Evolutionary conservation across 306 rosid species (phyloP), one percentile per base, ranked within the genome.

Genomic region (Vachellia pachyceras): DNA sequence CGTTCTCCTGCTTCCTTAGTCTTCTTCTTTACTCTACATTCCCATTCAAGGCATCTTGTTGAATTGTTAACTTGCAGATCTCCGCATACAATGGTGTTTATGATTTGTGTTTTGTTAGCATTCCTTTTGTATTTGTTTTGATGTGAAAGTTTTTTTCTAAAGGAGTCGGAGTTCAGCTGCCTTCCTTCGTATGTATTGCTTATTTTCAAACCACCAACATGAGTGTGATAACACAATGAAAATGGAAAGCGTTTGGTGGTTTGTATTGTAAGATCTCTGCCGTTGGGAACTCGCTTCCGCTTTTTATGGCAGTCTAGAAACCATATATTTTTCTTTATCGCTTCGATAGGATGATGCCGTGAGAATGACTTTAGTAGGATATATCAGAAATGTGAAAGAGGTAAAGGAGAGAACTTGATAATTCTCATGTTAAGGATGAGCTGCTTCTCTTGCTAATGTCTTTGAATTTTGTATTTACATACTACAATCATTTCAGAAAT

Each of bases 11-110:
- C 36, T 58, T 39, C 11, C 11, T 47, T 78, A 14, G 4, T 52
- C 40, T 22, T 44, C 20, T 0, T 22, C 44, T 14, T 5, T 0
- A 65, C 40, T 42, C 40, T 45, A 9, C 1, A 54, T 35, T 35
- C 5, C n/a, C 11, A 6, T 73, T 73, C 20, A 1, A 4, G 42
- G 69, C 67, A 42, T 63, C 58, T 47, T 8, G 36, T 57, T 17
- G 15, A 1, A 12, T 15, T 75, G 22, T 75, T 55, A 23, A 55
- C 79, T 69, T 10, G 42, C 44, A 68, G 75, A 79, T 84, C 84
- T 80, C 12, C 10, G 40, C 10, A 67, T 71, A 22, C 37, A 11
- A 47, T 55, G 47, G 72, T 76, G 76, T 52, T 40, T 60, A 5
- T 57, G 54, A 25, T 61, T 41, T 41, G 45, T 17, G 73, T 76